phyloP scores from a whole-genome alignment of 208 protist genomes.

The Kentomonas sorsogonicus region DNA sequence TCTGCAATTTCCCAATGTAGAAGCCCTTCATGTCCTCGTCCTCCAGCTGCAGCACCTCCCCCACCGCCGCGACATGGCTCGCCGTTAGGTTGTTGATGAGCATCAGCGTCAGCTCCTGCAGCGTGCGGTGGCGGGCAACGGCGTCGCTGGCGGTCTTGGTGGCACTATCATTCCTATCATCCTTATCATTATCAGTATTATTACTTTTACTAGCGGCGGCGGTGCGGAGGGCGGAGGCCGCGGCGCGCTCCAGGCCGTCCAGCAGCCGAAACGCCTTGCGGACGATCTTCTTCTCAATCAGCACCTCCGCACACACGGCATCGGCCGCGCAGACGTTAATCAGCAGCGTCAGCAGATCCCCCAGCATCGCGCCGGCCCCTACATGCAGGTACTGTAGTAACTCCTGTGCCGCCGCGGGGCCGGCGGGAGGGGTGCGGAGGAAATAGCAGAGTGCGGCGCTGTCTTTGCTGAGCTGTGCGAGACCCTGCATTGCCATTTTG shows the following conservation, averaged over 20 bases:
- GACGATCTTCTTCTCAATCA: slow-evolving; percentile 58
- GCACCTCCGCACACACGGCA: slow-evolving; percentile 57
- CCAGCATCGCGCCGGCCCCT: slow-evolving; percentile 35
- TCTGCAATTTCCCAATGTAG: slow-evolving; percentile 68
- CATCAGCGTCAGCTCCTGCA: slow-evolving; percentile 82
- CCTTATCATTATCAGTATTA: not conserved
- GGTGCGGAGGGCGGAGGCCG: not conserved
- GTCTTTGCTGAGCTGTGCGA: slow-evolving; percentile 77
- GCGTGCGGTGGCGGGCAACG: slow-evolving; percentile 28
- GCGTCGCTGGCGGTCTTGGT: slow-evolving; percentile 15
- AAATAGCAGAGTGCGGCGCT: slow-evolving; percentile 47
- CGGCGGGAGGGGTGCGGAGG: slow-evolving; percentile 31
- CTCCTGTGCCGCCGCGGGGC: slow-evolving; percentile 32
- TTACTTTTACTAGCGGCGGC: slow-evolving; percentile 8
- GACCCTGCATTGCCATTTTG: slow-evolving; percentile 71
- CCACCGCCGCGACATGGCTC: slow-evolving; percentile 63
- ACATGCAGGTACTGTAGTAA: slow-evolving; percentile 62
- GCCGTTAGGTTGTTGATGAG: slow-evolving; percentile 81
- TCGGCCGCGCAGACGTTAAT: slow-evolving; percentile 79
- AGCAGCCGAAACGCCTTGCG: slow-evolving; percentile 76
- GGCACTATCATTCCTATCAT: not conserved
- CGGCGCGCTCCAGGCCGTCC: slow-evolving; percentile 49
- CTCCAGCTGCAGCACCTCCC: slow-evolving; percentile 65
- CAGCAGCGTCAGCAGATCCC: slow-evolving; percentile 73
- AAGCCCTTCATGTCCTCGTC: slow-evolving; percentile 83